A percentile compares a stretch with the other conserved stretches of the same genome.
Evolutionary conservation across 2,329 filamentous ascomycete genomes (phyloP).

Genomic region (Penicillium sp.): DNA sequence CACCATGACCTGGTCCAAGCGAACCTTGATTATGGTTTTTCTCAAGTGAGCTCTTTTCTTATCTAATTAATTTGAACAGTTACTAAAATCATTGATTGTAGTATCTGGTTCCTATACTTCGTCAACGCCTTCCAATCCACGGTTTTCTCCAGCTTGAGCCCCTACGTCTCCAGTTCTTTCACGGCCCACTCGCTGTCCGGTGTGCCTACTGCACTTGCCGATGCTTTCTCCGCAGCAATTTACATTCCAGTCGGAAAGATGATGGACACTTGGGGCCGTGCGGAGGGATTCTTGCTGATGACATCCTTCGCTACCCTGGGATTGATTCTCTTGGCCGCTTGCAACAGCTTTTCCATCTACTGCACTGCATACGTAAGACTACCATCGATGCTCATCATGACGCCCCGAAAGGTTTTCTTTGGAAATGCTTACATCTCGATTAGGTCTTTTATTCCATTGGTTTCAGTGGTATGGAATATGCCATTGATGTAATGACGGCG

Average conservation of each 20-base stretch:
- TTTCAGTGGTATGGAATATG: slow-evolving; percentile 56
- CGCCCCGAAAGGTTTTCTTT: fast-evolving
- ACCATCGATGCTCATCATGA: background rate
- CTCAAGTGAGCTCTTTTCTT: background rate
- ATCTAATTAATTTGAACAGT: background rate
- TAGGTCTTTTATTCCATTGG: slow-evolving; percentile 58
- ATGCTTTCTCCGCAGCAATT: slow-evolving; percentile 53
- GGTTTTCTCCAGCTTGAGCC: slow-evolving; percentile 38
- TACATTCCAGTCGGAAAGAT: slow-evolving; percentile 60
- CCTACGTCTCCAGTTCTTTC: slow-evolving; percentile 52
- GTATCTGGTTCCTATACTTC: slow-evolving; percentile 41
- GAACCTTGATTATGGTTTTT: slow-evolving; percentile 1
- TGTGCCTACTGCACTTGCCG: slow-evolving; percentile 53
- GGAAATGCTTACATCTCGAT: slow-evolving; percentile 14
- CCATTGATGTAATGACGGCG: slow-evolving; percentile 59
- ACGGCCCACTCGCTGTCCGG: slow-evolving; percentile 51
- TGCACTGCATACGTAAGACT: slow-evolving; percentile 51
- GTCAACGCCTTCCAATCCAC: slow-evolving; percentile 35
- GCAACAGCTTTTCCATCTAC: slow-evolving; percentile 58
- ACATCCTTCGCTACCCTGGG: slow-evolving; percentile 45
- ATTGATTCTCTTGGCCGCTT: slow-evolving; percentile 60
- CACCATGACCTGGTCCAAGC: slow-evolving; percentile 47
- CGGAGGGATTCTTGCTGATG: slow-evolving; percentile 54
- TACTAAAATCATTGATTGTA: background rate
- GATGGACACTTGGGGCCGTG: slow-evolving; percentile 59